Base-by-base conservation (phyloP, 1,284 basidiomycete species). In the Leucoagaricus sp. region DNA sequence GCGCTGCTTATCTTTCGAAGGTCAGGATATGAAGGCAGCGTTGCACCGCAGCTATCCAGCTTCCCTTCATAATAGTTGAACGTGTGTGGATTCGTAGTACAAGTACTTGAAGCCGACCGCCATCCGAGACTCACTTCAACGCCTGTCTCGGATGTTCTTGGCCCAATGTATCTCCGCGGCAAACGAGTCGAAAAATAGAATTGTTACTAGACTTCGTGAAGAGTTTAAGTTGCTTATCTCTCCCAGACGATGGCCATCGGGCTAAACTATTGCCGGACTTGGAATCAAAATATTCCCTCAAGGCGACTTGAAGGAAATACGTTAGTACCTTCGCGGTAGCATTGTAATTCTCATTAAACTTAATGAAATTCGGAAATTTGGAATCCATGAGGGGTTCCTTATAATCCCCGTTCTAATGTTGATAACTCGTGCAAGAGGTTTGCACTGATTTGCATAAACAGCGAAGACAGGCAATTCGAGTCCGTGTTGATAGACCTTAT, bases 91-190 rank as follows among this genome's bases (percentile, higher is more conserved):
- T 17, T 42, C 36, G 48, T 31, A n/a, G 38, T 28, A 23, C 17
- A 23, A 29, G 10, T 29, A 36, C 9, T n/a, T 4, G 10, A 23
- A 12, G 13, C 7, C 21, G 25, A 17, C 25, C 23, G 23, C 50
- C n/a, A 15, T 36, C 41, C 33, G 13, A n/a, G 28, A 10, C 26
- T 21, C 8, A 17, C 9, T 26, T 21, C 41, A 15, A 23, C 13
- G 26, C 9, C 21, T 33, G 45, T 23, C 8, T 53, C 42, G 33
- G 52, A 53, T n/a, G 19, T 40, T 34, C 29, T 36, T 31, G 49
- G 21, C 21, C 21, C 33, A n/a, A 8, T 17, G 31, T 21, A 56
- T 50, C 48, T 50, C 48, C 54, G 47, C 48, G 48, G 48, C 13
- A n/a, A 26, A 9, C 17, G 33, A 31, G n/a, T 13, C 13, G 21